Base-by-base conservation (phyloP, 2,329 filamentous ascomycete genomes). In the Beauveria sp. region DNA sequence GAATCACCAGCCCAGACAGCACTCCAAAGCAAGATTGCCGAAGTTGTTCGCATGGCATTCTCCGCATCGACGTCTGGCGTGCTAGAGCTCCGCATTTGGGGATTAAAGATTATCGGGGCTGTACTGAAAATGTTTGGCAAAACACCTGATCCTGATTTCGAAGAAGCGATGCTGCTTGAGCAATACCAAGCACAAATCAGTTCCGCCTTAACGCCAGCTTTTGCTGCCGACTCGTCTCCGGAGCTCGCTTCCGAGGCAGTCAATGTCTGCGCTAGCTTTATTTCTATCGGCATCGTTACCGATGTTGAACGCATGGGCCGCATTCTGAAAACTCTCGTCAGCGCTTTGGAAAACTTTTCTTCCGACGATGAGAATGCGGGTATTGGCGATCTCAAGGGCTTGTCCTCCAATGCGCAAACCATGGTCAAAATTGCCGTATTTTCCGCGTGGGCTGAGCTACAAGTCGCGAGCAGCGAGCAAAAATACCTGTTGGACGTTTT, bases 341-440 rank as follows among this genome's bases (percentile, higher is more conserved):
- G 88, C 48, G 92, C 92, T 0, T 81, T 99, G 1, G 93, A 97
- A 69, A 96, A 93, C 73, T 96, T 97, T 69, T 91, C 91, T 2
- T 86, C 83, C 51, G 90, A 96, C 64, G 80, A 84, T 1, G 90
- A 96, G 67, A 89, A 88, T 48, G 91, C 90, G 0, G 86, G 91
- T 24, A 97, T 99, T 70, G 94, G 94, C 18, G 96, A 99, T 66
- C 80, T 99, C 6, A 91, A 91, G 73, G 91, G 91, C 0, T 84
- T 99, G 20, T 97, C 92, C 70, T 92, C 93, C 2, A 99, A 99
- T 71, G 93, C 94, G 0, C 90, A 96, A 70, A 91, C 97, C 54
- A 99, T 99, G 94, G 91, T 99, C 60, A 96, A 96, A 74, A 94
- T 97, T 84, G 89, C 94, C 0, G 89, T 99, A 2, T 96, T 96